Percentiles rank a stretch among this genome's conserved stretches.
phyloP scores from a whole-genome alignment of 2,329 filamentous ascomycete species.

The Exophiala sp. region DNA sequence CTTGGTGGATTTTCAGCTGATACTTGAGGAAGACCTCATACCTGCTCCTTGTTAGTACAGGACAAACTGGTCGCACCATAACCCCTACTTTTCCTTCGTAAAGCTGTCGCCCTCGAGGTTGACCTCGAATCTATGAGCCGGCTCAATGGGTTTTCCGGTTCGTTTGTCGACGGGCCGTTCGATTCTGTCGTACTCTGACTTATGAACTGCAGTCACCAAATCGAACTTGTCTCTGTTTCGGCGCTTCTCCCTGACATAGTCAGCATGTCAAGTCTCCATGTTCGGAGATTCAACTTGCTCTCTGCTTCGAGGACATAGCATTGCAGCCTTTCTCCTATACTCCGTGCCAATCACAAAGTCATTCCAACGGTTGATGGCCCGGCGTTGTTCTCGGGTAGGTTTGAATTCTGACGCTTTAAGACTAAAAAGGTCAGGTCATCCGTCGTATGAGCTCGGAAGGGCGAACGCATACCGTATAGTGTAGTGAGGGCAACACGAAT shows the following conservation, averaged over 20 bases:
- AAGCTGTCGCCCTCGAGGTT: constrained; percentile 44
- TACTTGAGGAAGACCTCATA: constrained; percentile 45
- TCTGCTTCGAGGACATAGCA: constrained; percentile 41
- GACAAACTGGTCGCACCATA: not conserved
- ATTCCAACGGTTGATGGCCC: constrained; percentile 46
- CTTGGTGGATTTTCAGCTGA: constrained; percentile 43
- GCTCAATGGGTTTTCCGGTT: constrained; percentile 42
- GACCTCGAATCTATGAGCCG: constrained; percentile 46
- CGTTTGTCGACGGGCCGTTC: constrained; percentile 41
- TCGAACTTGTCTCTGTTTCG: constrained; percentile 41
- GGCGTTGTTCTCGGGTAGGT: constrained; percentile 43
- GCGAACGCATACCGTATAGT: constrained; percentile 41
- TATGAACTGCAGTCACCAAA: constrained; percentile 38
- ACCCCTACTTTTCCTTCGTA: constrained; percentile 42
- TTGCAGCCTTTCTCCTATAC: constrained; percentile 43
- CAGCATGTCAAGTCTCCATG: constrained; percentile 2
- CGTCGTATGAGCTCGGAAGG: not conserved
- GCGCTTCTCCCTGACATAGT: constrained; percentile 39
- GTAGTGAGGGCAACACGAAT: constrained; percentile 85
- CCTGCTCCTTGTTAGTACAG: constrained; percentile 26
- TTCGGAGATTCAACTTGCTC: constrained; percentile 34
- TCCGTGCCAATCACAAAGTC: constrained; percentile 44
- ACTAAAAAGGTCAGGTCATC: constrained; percentile 28
- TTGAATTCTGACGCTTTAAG: constrained; percentile 41
- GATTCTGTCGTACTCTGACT: constrained; percentile 41